Evolutionary conservation across 257 asterid genomes (phyloP), one percentile per base, ranked within the genome.

Genomic region (Phtheirospermum japonicum): DNA sequence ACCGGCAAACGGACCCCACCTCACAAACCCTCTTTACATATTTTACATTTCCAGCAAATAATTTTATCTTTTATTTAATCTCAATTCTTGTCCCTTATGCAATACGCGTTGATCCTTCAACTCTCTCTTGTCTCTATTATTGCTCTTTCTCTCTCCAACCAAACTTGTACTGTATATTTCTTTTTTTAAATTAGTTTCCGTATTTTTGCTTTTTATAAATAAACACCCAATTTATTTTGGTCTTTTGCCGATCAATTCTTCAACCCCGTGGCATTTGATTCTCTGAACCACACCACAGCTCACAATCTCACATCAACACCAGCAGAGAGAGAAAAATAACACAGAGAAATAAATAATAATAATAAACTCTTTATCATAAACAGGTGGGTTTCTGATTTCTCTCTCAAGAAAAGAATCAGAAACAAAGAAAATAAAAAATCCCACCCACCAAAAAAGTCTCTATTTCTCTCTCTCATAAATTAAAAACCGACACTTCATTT

Each of bases 351-450:
- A 63, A 33, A 58, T 48, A 65, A 60, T 66, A 26, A 63, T 50
- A 23, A 14, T 49, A 46, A 9, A n/a, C 45, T 40, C 40, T 43
- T 64, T 20, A 28, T 68, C 64, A 66, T 14, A 43, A 46, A 62
- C 65, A 37, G 72, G 59, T 50, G 75, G 80, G 68, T 67, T 66
- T 77, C 78, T 79, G 79, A 65, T 70, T 66, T 78, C 79, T 79
- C 86, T 68, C 83, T 66, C 75, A 79, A 81, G 90, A 71, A 86
- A 89, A 77, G 84, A 84, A 83, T 83, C 86, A 26, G 59, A 23
- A 39, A 32, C n/a, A 26, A 66, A 33, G 46, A 31, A 43, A 39
- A 66, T 42, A 49, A 57, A 52, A 73, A 50, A 76, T 59, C 69
- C 59, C 71, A 17, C 50, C 26, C 56, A 19, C 57, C n/a, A n/a